phyloP scores from a whole-genome alignment of 441 rosid genomes.

The Gossypium davidsonii region DNA sequence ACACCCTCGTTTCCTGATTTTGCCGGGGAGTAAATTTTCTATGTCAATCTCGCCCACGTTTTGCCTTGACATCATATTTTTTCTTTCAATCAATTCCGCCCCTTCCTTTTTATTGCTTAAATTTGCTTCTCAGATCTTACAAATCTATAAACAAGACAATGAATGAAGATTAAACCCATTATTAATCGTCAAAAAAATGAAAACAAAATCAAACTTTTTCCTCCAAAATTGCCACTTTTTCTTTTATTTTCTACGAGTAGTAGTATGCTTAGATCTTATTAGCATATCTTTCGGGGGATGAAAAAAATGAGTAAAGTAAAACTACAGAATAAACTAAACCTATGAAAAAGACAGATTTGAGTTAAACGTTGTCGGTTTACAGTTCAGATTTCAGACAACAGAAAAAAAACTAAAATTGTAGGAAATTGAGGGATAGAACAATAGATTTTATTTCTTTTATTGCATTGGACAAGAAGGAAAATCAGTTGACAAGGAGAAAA shows the following conservation, averaged over 20 bases:
- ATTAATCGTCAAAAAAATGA: background rate
- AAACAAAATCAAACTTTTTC: background rate
- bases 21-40: conserved; percentile 61
- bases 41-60: conserved; percentile 25
- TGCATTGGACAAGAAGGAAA: background rate
- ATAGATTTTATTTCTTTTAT: background rate
- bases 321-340: background rate
- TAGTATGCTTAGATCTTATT: background rate
- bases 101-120: background rate
- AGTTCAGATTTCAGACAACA: conserved; percentile 1
- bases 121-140: conserved; percentile 16
- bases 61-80: conserved; percentile 55
- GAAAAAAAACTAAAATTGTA: background rate
- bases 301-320: conserved; percentile 3
- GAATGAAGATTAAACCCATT: background rate
- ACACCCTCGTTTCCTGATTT: conserved; percentile 88
- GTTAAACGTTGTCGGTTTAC: background rate
- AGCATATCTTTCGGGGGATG: background rate
- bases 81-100: background rate
- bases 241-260: background rate
- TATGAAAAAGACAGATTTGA: background rate
- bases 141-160: conserved; percentile 16
- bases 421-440: background rate
- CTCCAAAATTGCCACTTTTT: background rate
- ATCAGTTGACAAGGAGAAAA: background rate